These are phyloP conservation scores for Xylaria sp. DNA, from an alignment of 2,329 filamentous ascomycete genomes.

Conservation along the genomic window DNA sequence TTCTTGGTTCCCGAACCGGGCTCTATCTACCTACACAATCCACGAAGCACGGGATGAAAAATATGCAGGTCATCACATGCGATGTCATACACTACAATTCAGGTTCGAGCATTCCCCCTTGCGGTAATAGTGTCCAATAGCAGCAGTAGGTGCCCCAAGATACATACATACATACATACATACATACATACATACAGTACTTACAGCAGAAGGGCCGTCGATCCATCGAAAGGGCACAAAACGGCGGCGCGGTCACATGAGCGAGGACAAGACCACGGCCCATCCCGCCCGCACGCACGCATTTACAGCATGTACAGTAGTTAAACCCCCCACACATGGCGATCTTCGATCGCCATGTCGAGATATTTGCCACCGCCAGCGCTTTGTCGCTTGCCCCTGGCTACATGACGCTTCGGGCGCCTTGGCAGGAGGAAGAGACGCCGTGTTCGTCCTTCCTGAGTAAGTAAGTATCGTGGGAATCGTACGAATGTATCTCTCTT, in stretches of 20 bases:
- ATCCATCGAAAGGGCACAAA: neutral
- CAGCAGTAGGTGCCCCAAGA: neutral
- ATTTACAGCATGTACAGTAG: no score
- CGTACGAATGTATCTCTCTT: neutral
- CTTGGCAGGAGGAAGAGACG: constrained; percentile 27
- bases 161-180: no score
- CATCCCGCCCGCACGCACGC: constrained; percentile 28
- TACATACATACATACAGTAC: no score
- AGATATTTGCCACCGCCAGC: neutral
- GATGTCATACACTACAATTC: constrained; percentile 5
- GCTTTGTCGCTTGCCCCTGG: neutral
- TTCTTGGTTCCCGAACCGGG: neutral
- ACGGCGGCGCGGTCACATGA: constrained; percentile 31
- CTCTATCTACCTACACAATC: neutral
- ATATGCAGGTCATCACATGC: constrained; percentile 31
- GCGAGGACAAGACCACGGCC: constrained; percentile 26
- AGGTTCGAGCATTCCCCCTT: neutral
- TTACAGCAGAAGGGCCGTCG: neutral
- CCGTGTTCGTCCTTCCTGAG: neutral
- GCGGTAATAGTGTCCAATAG: neutral
- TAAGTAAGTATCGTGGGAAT: neutral
- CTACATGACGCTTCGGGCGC: neutral
- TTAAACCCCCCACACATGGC: constrained; percentile 18
- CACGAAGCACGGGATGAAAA: constrained; percentile 8
- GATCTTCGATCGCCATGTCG: constrained; percentile 15